Base-by-base conservation (phyloP, 371 early-diverging fungal species). In the Mortierella sp. region DNA sequence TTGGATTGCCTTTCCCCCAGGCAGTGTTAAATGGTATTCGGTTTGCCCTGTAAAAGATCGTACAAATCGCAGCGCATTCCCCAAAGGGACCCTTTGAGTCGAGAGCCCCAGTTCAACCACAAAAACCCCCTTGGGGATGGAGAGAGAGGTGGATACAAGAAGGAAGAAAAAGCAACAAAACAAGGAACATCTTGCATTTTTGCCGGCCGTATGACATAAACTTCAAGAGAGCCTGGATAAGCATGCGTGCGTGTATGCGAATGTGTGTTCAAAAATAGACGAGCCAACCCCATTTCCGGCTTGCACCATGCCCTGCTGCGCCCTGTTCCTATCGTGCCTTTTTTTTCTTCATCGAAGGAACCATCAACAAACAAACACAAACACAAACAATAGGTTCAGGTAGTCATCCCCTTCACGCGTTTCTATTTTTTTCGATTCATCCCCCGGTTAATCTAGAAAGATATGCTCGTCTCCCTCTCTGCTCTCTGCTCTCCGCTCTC, bases 191-290 rank as follows among this genome's bases (percentile, higher is more conserved):
- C n/a, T n/a, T n/a, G n/a, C n/a, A n/a, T n/a, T n/a, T n/a, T n/a
- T n/a, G n/a, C n/a, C n/a, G n/a, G n/a, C n/a, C n/a, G n/a, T n/a
- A 47, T 22, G 7, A 13, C 4, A 4, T 22, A 34, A 19, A 34
- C 34, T 22, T 47, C 31, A 61, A 61, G 10, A 34, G 2, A 22
- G 37, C 5, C 22, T 22, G 9, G 31, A 19, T 19, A n/a, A n/a
- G 37, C 6, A 9, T 19, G 37, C 19, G 2, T 34, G 16, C 19
- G 14, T 34, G 34, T 61, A 39, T 39, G 37, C 37, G 8, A 9
- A 10, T 50, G 50, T 50, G 8, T 22, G n/a, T 53, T 53, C 61
- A 61, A 61, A 61, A 66, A 47, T 66, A 29, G 66, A 29, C 66
- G 24, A 31, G 26, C 43, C 66, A 45, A 45, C 45, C 22, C 47